Conservation (phyloP, 2,329 filamentous ascomycete genomes). For the Diaporthe longicolla region DNA sequence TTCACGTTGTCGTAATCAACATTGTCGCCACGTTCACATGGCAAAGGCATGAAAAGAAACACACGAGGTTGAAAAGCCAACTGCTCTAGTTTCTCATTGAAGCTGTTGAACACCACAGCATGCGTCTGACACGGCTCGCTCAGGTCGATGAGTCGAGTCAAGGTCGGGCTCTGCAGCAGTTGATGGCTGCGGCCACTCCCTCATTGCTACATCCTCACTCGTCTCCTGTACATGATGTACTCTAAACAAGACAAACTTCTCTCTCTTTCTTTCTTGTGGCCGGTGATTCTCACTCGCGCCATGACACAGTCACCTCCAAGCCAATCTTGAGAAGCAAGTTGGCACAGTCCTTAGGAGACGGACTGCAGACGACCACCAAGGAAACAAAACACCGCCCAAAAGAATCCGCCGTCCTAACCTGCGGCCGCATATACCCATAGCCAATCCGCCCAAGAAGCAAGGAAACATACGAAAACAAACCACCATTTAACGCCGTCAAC, state of each 20-base stretch:
- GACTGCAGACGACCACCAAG: not conserved
- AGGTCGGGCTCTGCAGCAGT: conserved; percentile 21
- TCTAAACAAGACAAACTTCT: not conserved
- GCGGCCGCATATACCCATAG: not conserved
- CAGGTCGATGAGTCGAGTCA: not conserved
- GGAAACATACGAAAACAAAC: not conserved
- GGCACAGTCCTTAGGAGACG: not conserved
- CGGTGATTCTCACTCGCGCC: not conserved
- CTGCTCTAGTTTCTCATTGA: conserved; percentile 6
- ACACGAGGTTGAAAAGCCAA: not conserved
- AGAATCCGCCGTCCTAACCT: not conserved
- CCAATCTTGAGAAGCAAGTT: not conserved
- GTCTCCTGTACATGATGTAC: too few relatives aligned
- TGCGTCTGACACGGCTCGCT: not conserved
- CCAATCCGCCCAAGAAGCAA: not conserved
- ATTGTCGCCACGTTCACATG: not conserved
- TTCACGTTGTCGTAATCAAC: not conserved
- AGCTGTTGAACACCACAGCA: conserved; percentile 29
- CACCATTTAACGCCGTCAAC: not conserved
- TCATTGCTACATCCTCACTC: not conserved
- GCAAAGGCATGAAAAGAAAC: not conserved
- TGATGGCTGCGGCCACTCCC: conserved; percentile 15
- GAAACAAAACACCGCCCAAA: not conserved
- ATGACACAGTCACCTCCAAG: not conserved
- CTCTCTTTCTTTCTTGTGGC: too few relatives aligned